Conservation (phyloP, 768 basidiomycete genomes). For the Suillus spraguei region DNA sequence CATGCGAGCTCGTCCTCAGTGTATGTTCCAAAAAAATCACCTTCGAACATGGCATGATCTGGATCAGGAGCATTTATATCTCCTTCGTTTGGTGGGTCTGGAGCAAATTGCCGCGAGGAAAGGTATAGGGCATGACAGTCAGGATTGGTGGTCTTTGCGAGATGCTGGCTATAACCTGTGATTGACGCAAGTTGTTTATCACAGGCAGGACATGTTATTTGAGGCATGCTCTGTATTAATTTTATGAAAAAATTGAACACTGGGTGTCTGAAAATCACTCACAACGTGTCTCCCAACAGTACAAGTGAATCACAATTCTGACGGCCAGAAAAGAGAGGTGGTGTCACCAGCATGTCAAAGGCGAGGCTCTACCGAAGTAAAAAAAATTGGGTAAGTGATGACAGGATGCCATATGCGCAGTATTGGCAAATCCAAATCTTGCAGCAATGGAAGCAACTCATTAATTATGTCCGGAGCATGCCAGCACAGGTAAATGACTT, state of each 20-base stretch:
- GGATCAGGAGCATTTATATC: no score
- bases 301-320: background rate
- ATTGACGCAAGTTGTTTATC: background rate
- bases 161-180: constrained; percentile 8
- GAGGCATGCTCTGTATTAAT: background rate
- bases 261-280: background rate
- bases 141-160: constrained; percentile 8
- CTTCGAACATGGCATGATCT: background rate
- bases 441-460: constrained; percentile 94
- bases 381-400: background rate
- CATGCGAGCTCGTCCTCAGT: background rate
- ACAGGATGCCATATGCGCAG: background rate
- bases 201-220: background rate
- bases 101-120: background rate
- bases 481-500: constrained; percentile 86
- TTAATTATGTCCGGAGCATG: constrained; percentile 76
- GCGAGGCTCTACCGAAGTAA: background rate
- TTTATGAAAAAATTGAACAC: background rate
- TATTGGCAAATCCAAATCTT: constrained; percentile 76
- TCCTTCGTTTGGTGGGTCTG: no score
- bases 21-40: background rate
- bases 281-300: background rate
- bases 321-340: no score
- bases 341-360: background rate
- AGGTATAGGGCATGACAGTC: background rate